phyloP scores from a whole-genome alignment of 2,329 filamentous ascomycete species.

The Aspergillus alliaceus region DNA sequence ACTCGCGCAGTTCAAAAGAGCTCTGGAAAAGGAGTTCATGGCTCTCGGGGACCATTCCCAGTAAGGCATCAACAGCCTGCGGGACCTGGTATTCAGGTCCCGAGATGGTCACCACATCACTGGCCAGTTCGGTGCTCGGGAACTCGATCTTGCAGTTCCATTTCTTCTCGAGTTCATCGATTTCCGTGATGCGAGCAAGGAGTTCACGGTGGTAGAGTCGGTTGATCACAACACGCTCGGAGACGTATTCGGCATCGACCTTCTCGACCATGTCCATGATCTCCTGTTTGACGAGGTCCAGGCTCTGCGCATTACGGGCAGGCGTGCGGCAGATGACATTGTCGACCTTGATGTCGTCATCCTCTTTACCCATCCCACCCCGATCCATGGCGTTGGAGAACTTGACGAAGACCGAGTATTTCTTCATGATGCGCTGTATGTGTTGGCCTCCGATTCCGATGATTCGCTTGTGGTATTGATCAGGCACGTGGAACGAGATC shows the following conservation, averaged over 20 bases:
- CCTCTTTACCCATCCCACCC: conserved; percentile 87
- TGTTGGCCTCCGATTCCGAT: conserved; percentile 98
- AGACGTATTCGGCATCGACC: conserved; percentile 94
- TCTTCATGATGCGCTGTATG: conserved; percentile 99
- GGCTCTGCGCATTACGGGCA: conserved; percentile 91
- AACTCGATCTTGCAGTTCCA: conserved; percentile 99
- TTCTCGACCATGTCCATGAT: conserved; percentile 99
- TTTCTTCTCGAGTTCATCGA: conserved; percentile 95
- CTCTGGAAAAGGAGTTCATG: conserved; percentile 86
- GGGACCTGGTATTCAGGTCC: conserved; percentile 98
- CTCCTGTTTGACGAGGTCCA: conserved; percentile 97
- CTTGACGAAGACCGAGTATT: conserved; percentile 99
- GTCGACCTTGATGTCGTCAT: conserved; percentile 97
- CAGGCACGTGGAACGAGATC: conserved; percentile 97
- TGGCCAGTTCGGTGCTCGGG: conserved; percentile 94
- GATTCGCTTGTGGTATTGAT: conserved; percentile 99
- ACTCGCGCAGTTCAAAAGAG: conserved; percentile 73
- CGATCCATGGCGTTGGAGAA: conserved; percentile 99
- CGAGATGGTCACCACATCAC: conserved; percentile 91
- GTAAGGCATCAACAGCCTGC: conserved; percentile 90
- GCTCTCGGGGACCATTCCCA: conserved; percentile 97
- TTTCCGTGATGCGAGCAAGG: conserved; percentile 80
- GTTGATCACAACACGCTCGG: conserved; percentile 89
- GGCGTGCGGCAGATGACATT: conserved; percentile 98
- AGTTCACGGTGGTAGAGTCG: conserved; percentile 94